A percentile compares a stretch with the other conserved stretches of the same genome.
These are phyloP conservation scores for Halocafeteria seosinensis DNA, from an alignment of 108 stramenopile species.

Conservation along the genomic window DNA sequence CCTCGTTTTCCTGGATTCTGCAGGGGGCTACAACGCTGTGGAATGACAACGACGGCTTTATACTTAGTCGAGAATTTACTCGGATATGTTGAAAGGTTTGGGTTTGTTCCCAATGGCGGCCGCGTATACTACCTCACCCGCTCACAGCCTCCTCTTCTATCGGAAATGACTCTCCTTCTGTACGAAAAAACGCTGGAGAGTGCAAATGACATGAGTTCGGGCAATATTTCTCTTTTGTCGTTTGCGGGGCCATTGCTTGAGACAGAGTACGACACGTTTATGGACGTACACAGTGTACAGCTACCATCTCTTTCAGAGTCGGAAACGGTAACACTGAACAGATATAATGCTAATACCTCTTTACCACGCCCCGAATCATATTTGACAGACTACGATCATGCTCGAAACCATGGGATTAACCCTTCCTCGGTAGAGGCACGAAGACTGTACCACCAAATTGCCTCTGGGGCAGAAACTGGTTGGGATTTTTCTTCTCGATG, in stretches of 20 bases:
- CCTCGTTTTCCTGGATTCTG: no score
- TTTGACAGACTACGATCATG: constrained; percentile 3
- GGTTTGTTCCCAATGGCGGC: constrained; percentile 32
- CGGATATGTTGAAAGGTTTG: constrained; percentile 13
- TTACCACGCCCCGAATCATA: constrained; percentile 21
- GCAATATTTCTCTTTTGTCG: no score
- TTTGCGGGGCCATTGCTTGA: no score
- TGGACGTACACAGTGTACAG: no score
- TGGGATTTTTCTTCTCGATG: constrained; percentile 44
- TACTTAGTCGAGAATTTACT: constrained; percentile 22
- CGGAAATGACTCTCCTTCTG: background rate
- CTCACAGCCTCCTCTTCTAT: constrained; percentile 22
- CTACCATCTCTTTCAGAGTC: no score
- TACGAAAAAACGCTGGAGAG: no score
- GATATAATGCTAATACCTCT: constrained; percentile 10
- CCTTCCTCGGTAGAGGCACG: background rate
- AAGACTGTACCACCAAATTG: constrained; percentile 15
- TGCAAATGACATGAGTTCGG: no score
- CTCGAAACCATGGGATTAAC: background rate
- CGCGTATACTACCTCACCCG: constrained; percentile 35
- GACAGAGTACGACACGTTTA: no score
- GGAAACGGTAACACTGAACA: no score
- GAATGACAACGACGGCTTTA: constrained; percentile 19
- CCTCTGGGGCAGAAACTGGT: constrained; percentile 30
- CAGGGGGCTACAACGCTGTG: constrained; percentile 26